Percentiles rank a stretch among this genome's conserved stretches.
phyloP scores from a whole-genome alignment of 1,139 yeast species.

The Groenewaldozyma auringiensis region DNA sequence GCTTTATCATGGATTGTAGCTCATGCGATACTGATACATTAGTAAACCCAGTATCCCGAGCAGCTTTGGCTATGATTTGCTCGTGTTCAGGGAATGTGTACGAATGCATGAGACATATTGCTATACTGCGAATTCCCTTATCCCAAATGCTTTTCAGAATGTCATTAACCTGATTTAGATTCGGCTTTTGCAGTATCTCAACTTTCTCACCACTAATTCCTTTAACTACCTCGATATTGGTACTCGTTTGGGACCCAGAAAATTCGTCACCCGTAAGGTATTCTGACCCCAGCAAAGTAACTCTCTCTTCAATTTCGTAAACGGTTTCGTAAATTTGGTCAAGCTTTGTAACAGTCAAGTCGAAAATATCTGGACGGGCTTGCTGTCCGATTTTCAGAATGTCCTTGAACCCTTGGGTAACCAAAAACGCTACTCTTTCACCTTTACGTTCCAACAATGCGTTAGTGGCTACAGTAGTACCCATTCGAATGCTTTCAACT shows the following conservation, averaged over 20 bases:
- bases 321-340: slow-evolving; percentile 56
- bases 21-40: slow-evolving; percentile 59
- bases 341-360: slow-evolving; percentile 51
- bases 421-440: slow-evolving; percentile 52
- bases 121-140: slow-evolving; percentile 56
- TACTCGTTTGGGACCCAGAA: slow-evolving; percentile 46
- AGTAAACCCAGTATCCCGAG: slow-evolving; percentile 50
- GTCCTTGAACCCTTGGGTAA: slow-evolving; percentile 62
- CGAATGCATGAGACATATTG: slow-evolving; percentile 62
- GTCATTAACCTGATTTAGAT: slow-evolving; percentile 35
- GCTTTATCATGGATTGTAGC: slow-evolving; percentile 66
- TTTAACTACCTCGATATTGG: slow-evolving; percentile 32
- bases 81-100: slow-evolving; percentile 67
- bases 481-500: slow-evolving; percentile 60
- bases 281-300: slow-evolving; percentile 36
- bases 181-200: slow-evolving; percentile 45
- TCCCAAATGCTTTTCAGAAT: slow-evolving; percentile 39
- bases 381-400: slow-evolving; percentile 63
- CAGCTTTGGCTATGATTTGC: slow-evolving; percentile 46
- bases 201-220: slow-evolving; percentile 64
- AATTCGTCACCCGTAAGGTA: slow-evolving; percentile 40
- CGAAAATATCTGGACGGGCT: slow-evolving; percentile 63
- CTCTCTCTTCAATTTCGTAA: slow-evolving; percentile 64
- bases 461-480: slow-evolving; percentile 76
- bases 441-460: slow-evolving; percentile 67